These are phyloP conservation scores for Barnettozyma sucrosica DNA, from an alignment of 805 yeast genomes.

Conservation along the genomic window DNA sequence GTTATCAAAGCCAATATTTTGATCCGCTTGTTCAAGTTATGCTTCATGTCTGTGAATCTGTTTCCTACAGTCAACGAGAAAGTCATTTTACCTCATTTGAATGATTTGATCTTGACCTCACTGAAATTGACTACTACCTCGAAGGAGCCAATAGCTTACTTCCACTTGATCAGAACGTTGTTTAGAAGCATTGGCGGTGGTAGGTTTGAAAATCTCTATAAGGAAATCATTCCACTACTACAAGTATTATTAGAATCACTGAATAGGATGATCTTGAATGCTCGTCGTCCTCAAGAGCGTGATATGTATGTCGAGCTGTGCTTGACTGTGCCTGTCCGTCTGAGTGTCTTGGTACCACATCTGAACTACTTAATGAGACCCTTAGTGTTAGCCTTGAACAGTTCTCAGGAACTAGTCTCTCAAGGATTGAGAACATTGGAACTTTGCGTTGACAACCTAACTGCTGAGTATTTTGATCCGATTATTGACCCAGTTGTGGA, in stretches of 20 bases:
- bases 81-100: constrained; percentile 83
- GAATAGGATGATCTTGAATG: constrained; percentile 74
- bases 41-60: constrained; percentile 92
- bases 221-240: constrained; percentile 85
- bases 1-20: constrained; percentile 71
- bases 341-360: constrained; percentile 91
- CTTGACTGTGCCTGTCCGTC: constrained; percentile 89
- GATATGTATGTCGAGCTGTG: constrained; percentile 94
- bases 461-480: constrained; percentile 96
- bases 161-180: constrained; percentile 78
- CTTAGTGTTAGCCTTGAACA: constrained; percentile 82
- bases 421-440: constrained; percentile 95
- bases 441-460: constrained; percentile 90
- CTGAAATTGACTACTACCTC: constrained; percentile 76
- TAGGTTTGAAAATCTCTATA: constrained; percentile 85
- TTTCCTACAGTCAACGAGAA: constrained; percentile 85
- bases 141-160: constrained; percentile 86
- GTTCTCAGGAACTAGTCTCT: constrained; percentile 83
- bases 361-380: constrained; percentile 86
- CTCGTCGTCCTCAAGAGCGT: constrained; percentile 83
- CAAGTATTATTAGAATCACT: constrained; percentile 83
- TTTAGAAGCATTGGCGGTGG: constrained; percentile 97
- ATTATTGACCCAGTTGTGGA: constrained; percentile 94
- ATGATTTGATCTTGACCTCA: constrained; percentile 74
- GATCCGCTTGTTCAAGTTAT: constrained; percentile 80